phyloP scores from a whole-genome alignment of 352 stramenopile species.

The Globisporangium yorkense region DNA sequence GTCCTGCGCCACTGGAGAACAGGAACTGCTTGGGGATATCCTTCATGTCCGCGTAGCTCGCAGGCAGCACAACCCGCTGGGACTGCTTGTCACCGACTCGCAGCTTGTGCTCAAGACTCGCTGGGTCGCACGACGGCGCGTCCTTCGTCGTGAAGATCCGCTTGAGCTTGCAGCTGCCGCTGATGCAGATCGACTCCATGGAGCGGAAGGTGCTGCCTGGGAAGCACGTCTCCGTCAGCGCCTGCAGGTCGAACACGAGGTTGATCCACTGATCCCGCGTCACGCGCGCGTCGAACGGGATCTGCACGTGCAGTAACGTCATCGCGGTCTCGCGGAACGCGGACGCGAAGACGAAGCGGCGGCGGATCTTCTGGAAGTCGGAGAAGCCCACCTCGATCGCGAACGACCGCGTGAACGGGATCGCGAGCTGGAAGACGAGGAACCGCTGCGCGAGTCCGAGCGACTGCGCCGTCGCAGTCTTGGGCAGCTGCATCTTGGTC shows the following conservation, averaged over 20 bases:
- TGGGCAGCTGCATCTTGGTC: slow-evolving; percentile 81
- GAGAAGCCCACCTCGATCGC: slow-evolving; percentile 75
- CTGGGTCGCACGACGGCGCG: slow-evolving; percentile 23
- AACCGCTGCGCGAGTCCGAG: slow-evolving; percentile 73
- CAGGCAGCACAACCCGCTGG: slow-evolving; percentile 4
- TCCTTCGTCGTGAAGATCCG: slow-evolving; percentile 87
- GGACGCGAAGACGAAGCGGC: slow-evolving; percentile 70
- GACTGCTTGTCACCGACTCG: not conserved
- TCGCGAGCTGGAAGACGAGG: slow-evolving; percentile 54
- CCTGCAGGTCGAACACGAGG: slow-evolving; percentile 68
- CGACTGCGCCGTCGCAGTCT: slow-evolving; percentile 26
- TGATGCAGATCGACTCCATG: slow-evolving; percentile 74
- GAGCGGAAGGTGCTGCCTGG: slow-evolving; percentile 46
- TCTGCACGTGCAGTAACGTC: slow-evolving; percentile 61
- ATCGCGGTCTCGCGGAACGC: slow-evolving; percentile 65
- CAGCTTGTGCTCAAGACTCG: not conserved
- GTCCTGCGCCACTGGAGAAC: slow-evolving; percentile 25
- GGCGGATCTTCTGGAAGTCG: slow-evolving; percentile 65
- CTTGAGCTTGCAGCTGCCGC: slow-evolving; percentile 68
- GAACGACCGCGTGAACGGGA: slow-evolving; percentile 63
- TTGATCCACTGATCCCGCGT: slow-evolving; percentile 74
- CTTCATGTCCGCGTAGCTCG: slow-evolving; percentile 24
- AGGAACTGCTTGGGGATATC: slow-evolving; percentile 69
- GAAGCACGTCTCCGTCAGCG: slow-evolving; percentile 56
- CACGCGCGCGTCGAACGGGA: slow-evolving; percentile 39